These are phyloP conservation scores for Penicillium soppii DNA, from an alignment of 495 filamentous ascomycete genomes.

Conservation along the genomic window DNA sequence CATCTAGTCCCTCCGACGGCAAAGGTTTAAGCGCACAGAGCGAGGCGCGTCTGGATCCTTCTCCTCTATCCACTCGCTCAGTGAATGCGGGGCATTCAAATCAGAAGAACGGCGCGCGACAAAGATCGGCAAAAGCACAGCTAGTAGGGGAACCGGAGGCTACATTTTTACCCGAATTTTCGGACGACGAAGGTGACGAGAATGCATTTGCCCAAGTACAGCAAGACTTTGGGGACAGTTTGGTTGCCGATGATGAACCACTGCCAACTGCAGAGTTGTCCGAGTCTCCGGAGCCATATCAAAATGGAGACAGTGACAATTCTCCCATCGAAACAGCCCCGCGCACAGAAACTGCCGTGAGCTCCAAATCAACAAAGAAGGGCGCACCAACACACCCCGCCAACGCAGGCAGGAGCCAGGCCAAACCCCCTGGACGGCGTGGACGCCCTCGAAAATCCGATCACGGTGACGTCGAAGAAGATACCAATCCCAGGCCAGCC, in stretches of 20 bases:
- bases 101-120: constrained; percentile 40
- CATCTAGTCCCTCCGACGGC: constrained; percentile 42
- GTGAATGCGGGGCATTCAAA: constrained; percentile 36
- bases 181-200: constrained; percentile 41
- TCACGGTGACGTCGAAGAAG: constrained; percentile 19
- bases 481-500: constrained; percentile 24
- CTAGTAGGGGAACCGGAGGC: constrained; percentile 23
- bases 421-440: constrained; percentile 27
- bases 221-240: constrained; percentile 28
- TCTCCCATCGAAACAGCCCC: constrained; percentile 6
- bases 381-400: constrained; percentile 12
- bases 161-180: constrained; percentile 25
- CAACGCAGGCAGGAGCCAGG: constrained; percentile 8
- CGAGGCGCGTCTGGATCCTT: constrained; percentile 28
- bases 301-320: constrained; percentile 58
- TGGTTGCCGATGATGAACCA: constrained; percentile 19
- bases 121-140: constrained; percentile 34
- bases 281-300: constrained; percentile 54
- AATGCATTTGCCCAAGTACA: constrained; percentile 30
- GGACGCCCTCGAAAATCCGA: constrained; percentile 36
- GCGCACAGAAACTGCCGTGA: constrained; percentile 8
- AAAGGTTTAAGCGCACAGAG: constrained; percentile 21
- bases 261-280: constrained; percentile 18
- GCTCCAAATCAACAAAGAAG: constrained; percentile 12
- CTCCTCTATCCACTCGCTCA: constrained; percentile 37